Base-by-base conservation (phyloP, 1,139 yeast species). In the Yamadazyma mexicana region DNA sequence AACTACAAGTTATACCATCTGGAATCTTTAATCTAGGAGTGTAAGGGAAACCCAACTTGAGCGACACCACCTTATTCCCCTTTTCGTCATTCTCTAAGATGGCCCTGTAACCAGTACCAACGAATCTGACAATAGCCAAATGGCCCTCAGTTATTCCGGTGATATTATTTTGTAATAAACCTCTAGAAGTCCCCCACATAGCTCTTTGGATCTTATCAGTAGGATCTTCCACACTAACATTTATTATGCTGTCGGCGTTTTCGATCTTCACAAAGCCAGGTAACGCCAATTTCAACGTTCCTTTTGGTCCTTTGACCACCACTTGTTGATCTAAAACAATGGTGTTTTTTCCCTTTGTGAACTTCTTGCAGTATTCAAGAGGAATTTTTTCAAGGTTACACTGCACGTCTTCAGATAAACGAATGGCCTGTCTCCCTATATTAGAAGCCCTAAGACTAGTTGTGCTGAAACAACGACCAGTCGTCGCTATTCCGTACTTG, bases 31-130 rank as follows among this genome's bases (percentile, higher is more conserved):
- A 76, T 47, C 81, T 79, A 37, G 95, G 89, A 47, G 86, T 87
- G 51, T 61, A 70, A 31, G 77, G 77, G 45, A 58, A 69, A 25
- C 98, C 98, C 22, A 88, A 84, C 58, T 91, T 87, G 59, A 89
- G 75, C 38, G 79, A 75, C 12, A 89, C 83, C 55, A 76, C 73
- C 44, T 78, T 74, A 38, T 72, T 72, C 8, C 87, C 87, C 27
- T 73, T 69, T 28, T 51, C 57, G 40, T 69, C 72, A 34, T 71
- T 76, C 48, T 83, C 84, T 37, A 87, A 64, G 29, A 77, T 69
- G 3, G 95, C 96, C 64, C 98, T 82, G 75, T 87, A 94, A 59
- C 99, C 99, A 12, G 98, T 92, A 50, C 99, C 99, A 18, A 89
- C 96, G 52, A 94, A 85, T 63, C 83, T 86, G 49, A 94, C 75